Evolutionary conservation across 331 rosid species (phyloP).

Genomic region (Erythrophleum ivorense): DNA sequence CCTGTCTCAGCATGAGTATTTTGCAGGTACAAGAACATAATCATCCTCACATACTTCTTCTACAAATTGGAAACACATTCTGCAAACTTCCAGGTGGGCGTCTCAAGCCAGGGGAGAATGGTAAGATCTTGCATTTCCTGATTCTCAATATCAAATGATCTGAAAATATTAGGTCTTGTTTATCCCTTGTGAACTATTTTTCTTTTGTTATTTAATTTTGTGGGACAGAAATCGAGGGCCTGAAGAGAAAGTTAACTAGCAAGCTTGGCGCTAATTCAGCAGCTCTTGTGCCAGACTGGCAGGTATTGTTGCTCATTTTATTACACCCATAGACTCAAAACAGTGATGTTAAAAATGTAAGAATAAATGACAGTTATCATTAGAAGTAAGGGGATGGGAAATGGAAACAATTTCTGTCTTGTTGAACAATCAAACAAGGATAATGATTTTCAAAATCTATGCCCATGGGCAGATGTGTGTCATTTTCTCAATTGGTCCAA

Average conservation of each 20-base stretch:
- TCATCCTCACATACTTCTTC: slow-evolving; percentile 96
- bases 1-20: slow-evolving; percentile 12
- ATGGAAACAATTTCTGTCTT: neutral
- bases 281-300: slow-evolving; percentile 95
- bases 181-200: slow-evolving; percentile 14
- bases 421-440: neutral
- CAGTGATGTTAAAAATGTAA: slow-evolving; percentile 25
- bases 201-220: slow-evolving; percentile 13
- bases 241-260: slow-evolving; percentile 98
- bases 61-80: slow-evolving; percentile 97
- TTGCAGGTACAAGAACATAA: slow-evolving; percentile 97
- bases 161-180: slow-evolving; percentile 14
- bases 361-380: slow-evolving; percentile 14
- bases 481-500: neutral
- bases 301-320: slow-evolving; percentile 56
- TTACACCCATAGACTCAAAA: neutral
- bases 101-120: slow-evolving; percentile 98
- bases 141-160: neutral
- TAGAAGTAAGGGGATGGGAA: slow-evolving; percentile 5
- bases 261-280: slow-evolving; percentile 97
- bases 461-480: neutral
- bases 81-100: slow-evolving; percentile 99
- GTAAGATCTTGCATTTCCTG: slow-evolving; percentile 45
- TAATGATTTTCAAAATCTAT: neutral
- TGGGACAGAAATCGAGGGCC: slow-evolving; percentile 84